Conservation (phyloP, 139 green algal genomes). For the Picochlorum sp. region DNA sequence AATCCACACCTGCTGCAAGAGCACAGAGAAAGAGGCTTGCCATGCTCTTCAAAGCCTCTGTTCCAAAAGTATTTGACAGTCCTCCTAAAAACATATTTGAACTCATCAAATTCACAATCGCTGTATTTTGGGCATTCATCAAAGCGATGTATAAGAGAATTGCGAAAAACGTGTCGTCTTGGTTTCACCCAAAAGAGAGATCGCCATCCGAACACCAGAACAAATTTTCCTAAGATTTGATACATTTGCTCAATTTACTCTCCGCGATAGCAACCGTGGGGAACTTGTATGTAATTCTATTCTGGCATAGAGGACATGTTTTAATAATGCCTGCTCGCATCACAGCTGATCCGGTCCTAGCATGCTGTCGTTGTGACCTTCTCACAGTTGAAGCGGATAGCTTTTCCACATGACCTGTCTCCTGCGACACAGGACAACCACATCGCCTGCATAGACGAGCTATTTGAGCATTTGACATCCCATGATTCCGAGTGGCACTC, state of each 20-base stretch:
- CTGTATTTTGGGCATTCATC: conserved; percentile 3
- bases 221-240: too few relatives aligned
- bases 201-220: too few relatives aligned
- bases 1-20: conserved; percentile 11
- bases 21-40: conserved; percentile 23
- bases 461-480: neutral
- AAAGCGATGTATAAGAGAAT: neutral
- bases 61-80: conserved; percentile 16
- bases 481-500: neutral
- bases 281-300: neutral
- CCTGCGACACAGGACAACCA: neutral
- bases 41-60: conserved; percentile 15
- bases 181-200: neutral
- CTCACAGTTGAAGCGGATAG: neutral
- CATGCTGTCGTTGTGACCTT: neutral
- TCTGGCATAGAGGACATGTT: neutral
- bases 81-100: conserved; percentile 11
- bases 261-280: neutral
- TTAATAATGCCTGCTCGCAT: neutral
- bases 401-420: neutral
- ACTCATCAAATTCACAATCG: conserved; percentile 19
- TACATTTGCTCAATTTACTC: too few relatives aligned
- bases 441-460: conserved; percentile 2
- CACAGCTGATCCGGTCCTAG: neutral
- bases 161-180: neutral